Evolutionary conservation across 2,329 filamentous ascomycete species (phyloP), one percentile per base, ranked within the genome.

Genomic region (Podosphaera leucotricha): DNA sequence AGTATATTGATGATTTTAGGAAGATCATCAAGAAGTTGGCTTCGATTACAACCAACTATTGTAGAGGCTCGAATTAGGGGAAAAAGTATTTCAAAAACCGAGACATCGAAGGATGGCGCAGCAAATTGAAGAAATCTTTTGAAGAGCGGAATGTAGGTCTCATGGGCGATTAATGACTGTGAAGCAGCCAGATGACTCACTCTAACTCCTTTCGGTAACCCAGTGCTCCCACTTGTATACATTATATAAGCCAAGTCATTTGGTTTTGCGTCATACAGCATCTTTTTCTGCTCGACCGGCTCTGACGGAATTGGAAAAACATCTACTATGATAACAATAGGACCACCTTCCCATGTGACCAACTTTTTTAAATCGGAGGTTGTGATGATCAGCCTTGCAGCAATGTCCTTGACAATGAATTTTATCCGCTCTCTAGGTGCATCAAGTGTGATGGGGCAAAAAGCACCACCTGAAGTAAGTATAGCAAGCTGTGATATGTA

Each of bases 11-110:
- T 73, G 10, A 74, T 67, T 0, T 62, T 67, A 0, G 80, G 74
- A 19, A 94, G 68, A 54, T 93, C 75, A 48, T 80, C 72, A 37
- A 94, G 66, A 65, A 93, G 72, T 28, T 71, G 65, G 41, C 66
- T 64, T 22, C 85, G 72, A 45, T 75, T 69, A 50, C 77, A 83
- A 45, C 73, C 71, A 41, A 87, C 72, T 2, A 94, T 63, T 0
- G 83, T 92, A 19, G 64, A 65, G 2, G 80, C 80, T 46, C 83
- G 68, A 48, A 76, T 78, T 15, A 86, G 64, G 0, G 86, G 80
- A 50, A 93, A 93, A 66, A 93, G 93, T 6, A 92, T 86, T 57
- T 94, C 86, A 57, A 94, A 94, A 5, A 93, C 78, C 0, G 83
- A 92, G 6, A 94, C 86, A 59, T 94, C 86, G 57, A 94, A 94